phyloP scores from a whole-genome alignment of 306 rosid species.

The Purshia tridentata region DNA sequence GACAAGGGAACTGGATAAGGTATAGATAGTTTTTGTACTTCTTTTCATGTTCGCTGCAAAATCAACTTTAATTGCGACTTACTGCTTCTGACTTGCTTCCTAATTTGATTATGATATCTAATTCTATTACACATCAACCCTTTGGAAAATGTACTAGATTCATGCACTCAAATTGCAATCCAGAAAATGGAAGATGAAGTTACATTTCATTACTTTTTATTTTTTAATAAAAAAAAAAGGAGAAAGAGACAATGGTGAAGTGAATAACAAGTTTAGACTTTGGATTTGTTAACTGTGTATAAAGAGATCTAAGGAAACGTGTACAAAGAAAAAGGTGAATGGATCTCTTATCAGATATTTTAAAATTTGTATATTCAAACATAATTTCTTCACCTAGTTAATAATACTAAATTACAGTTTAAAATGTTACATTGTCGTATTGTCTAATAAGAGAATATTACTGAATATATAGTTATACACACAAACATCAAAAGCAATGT shows the following conservation, averaged over 20 bases:
- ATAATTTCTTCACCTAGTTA: no score
- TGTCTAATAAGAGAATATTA: no score
- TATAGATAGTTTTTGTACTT: neutral
- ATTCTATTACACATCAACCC: neutral
- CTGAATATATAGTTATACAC: no score
- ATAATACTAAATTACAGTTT: no score
- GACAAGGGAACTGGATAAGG: neutral
- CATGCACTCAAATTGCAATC: neutral
- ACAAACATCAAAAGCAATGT: no score
- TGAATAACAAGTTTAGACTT: constrained; percentile 5
- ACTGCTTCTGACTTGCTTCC: neutral
- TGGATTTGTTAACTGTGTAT: neutral
- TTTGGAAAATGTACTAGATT: neutral
- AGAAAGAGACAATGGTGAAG: neutral
- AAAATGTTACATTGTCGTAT: no score
- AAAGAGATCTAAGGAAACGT: neutral
- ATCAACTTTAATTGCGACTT: neutral
- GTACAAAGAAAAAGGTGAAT: neutral
- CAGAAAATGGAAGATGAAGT: neutral
- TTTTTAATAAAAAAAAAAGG: neutral
- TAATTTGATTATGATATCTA: neutral
- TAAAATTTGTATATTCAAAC: no score
- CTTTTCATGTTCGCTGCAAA: neutral
- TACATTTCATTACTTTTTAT: neutral
- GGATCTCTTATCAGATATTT: no score